Percentiles rank a stretch among this genome's conserved stretches.
phyloP scores from a whole-genome alignment of 2,329 filamentous ascomycete species.

The Diaporthe sp. region DNA sequence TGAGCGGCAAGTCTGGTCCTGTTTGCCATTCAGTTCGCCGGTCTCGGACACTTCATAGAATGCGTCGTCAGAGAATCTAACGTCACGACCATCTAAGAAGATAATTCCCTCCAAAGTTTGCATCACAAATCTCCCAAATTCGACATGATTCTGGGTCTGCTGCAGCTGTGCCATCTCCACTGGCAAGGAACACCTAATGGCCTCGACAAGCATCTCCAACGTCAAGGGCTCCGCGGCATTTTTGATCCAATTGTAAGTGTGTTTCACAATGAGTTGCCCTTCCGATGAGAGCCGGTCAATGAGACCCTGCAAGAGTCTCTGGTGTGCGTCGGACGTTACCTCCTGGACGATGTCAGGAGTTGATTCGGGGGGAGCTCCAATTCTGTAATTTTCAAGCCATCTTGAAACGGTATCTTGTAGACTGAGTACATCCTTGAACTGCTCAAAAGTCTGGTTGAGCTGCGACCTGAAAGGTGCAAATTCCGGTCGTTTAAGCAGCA shows the following conservation, averaged over 20 bases:
- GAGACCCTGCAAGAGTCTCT: background rate
- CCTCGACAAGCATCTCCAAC: background rate
- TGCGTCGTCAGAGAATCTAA: background rate
- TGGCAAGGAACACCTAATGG: background rate
- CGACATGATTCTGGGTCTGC: too few relatives aligned
- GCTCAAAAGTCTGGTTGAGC: background rate
- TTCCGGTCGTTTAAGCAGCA: background rate
- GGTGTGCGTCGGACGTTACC: background rate
- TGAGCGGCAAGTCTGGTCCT: background rate
- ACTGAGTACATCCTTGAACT: background rate
- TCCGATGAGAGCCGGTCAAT: background rate
- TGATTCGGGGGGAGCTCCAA: background rate
- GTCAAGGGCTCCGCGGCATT: background rate
- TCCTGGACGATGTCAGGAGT: background rate
- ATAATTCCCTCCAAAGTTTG: background rate
- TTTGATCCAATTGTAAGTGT: background rate
- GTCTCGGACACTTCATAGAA: background rate
- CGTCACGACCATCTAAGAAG: background rate
- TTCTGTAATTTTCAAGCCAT: background rate
- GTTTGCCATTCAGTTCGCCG: background rate
- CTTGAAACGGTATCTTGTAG: background rate
- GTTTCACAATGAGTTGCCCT: background rate
- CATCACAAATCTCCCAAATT: background rate
- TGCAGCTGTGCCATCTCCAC: background rate
- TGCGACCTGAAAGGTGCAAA: rapidly evolving